Percentiles rank a stretch among this genome's conserved stretches.
phyloP scores from a whole-genome alignment of 2,329 filamentous ascomycete genomes.

The Xylaria sp. region DNA sequence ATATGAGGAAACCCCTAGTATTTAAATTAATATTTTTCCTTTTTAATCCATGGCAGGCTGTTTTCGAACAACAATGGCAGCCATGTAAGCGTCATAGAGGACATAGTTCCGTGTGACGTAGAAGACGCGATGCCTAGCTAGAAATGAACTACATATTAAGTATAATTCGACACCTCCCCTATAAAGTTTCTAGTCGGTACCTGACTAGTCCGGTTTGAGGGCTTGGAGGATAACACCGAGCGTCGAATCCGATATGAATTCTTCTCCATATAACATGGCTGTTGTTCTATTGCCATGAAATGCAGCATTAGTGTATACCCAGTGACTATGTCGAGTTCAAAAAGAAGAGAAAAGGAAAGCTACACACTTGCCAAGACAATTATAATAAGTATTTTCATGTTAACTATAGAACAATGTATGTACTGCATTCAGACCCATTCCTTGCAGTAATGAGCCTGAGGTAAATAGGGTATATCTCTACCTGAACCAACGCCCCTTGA shows the following conservation, averaged over 20 bases:
- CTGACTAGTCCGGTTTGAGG: constrained; percentile 18
- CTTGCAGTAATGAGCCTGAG: background rate
- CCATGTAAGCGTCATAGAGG: constrained; percentile 34
- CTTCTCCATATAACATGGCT: background rate
- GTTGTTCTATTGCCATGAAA: background rate
- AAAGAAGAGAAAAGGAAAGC: background rate
- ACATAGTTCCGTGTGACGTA: constrained; percentile 25
- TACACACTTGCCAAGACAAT: background rate
- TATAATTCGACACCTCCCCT: no score
- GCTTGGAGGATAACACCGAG: background rate
- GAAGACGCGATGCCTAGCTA: constrained; percentile 15
- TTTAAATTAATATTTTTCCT: background rate
- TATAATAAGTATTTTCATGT: background rate
- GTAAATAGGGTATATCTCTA: constrained; percentile 29
- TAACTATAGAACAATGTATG: constrained; percentile 1
- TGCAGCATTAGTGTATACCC: no score
- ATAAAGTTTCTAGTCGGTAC: background rate
- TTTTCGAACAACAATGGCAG: background rate
- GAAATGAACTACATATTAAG: no score
- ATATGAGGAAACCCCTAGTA: background rate
- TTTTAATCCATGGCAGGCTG: no score
- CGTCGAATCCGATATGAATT: background rate
- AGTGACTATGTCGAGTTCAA: background rate
- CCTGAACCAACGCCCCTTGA: constrained; percentile 11
- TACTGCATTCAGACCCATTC: constrained; percentile 3